A percentile compares a stretch with the other conserved stretches of the same genome.
These are phyloP conservation scores for Rutstroemia sp. DNA, from an alignment of 2,329 filamentous ascomycete species.

Conservation along the genomic window DNA sequence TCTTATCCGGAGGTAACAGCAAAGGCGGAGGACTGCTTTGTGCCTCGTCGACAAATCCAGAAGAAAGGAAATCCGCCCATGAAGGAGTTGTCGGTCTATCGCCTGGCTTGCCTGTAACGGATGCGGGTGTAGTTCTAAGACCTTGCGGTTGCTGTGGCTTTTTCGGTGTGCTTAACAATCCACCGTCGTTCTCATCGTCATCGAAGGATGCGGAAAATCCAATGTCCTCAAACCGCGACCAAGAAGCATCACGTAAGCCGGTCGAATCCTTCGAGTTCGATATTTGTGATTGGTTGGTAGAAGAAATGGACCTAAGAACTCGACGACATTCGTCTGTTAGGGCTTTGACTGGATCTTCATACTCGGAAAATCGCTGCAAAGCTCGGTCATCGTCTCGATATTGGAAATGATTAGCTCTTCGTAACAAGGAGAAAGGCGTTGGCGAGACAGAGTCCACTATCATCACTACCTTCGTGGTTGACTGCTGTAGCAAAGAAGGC, in stretches of 20 bases:
- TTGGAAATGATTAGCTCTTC: conserved; percentile 89
- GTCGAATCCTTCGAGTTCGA: conserved; percentile 65
- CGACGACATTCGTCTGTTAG: conserved; percentile 90
- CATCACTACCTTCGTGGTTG: conserved; percentile 89
- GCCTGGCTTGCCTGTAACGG: conserved; percentile 52
- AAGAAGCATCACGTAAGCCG: conserved; percentile 75
- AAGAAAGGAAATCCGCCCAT: conserved; percentile 95
- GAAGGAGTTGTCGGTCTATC: conserved; percentile 90
- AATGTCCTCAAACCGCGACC: conserved; percentile 94
- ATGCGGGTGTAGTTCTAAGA: conserved; percentile 59
- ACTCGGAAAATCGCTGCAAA: conserved; percentile 79
- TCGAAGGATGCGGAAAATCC: conserved; percentile 76
- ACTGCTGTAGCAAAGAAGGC: conserved; percentile 67
- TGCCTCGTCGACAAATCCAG: conserved; percentile 79
- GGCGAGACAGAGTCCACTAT: conserved; percentile 93
- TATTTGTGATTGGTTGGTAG: conserved; percentile 76
- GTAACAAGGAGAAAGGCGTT: conserved; percentile 83
- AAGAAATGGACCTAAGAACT: conserved; percentile 82
- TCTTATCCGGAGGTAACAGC: conserved; percentile 84
- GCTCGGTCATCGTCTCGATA: conserved; percentile 83
- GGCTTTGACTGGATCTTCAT: conserved; percentile 79
- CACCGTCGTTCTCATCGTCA: conserved; percentile 46
- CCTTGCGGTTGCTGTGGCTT: conserved; percentile 38
- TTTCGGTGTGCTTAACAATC: conserved; percentile 19
- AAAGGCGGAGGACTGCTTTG: conserved; percentile 56